These are phyloP conservation scores for Pichia kluyveri DNA, from an alignment of 805 yeast species.

Conservation along the genomic window DNA sequence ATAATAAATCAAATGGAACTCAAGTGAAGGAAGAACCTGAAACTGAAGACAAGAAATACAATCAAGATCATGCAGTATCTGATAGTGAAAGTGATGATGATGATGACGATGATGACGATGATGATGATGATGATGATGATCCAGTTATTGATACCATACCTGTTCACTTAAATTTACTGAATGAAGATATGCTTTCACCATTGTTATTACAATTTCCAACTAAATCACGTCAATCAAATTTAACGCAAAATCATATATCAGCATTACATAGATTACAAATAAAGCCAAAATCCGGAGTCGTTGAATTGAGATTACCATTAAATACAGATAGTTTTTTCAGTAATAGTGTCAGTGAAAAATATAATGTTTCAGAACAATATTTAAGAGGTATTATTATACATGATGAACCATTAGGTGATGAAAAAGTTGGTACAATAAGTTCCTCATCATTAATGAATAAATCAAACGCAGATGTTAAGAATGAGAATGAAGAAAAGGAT, in stretches of 20 bases:
- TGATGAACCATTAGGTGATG: constrained; percentile 32
- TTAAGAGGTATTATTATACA: constrained; percentile 61
- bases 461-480: background rate
- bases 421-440: constrained; percentile 1
- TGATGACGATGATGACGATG: constrained; percentile 41
- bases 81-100: constrained; percentile 11
- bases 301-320: constrained; percentile 73
- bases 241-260: constrained; percentile 1
- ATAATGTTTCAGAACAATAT: constrained; percentile 48
- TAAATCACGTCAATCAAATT: constrained; percentile 33
- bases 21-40: background rate
- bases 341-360: constrained; percentile 47
- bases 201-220: constrained; percentile 47
- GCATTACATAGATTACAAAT: constrained; percentile 19
- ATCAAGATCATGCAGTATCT: background rate
- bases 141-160: constrained; percentile 58
- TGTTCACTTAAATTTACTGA: constrained; percentile 30
- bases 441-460: background rate
- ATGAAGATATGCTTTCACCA: constrained; percentile 21
- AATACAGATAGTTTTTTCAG: constrained; percentile 64
- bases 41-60: background rate
- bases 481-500: background rate
- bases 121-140: constrained; percentile 37
- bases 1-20: background rate
- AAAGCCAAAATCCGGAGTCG: constrained; percentile 51